A percentile compares a stretch with the other conserved stretches of the same genome.
phyloP scores from a whole-genome alignment of 306 rosid genomes.

The Cucumis hystrix region DNA sequence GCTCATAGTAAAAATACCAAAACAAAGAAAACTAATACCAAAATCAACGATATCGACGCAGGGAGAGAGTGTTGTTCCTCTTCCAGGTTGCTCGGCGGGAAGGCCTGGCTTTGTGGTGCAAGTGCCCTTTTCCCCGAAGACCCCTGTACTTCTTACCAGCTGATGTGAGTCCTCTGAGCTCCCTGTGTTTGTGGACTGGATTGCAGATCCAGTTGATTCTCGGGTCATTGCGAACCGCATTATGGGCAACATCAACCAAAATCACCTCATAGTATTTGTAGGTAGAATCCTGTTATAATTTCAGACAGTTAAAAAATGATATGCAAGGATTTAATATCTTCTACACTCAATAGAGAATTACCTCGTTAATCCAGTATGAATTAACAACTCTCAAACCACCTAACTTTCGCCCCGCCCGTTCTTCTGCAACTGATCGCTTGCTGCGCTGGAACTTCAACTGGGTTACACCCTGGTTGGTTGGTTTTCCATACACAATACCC shows the following conservation, averaged over 20 bases:
- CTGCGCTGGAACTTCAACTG: slow-evolving; percentile 78
- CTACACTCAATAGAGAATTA: background rate
- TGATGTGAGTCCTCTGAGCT: slow-evolving; percentile 73
- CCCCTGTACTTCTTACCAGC: slow-evolving; percentile 82
- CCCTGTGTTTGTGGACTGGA: slow-evolving; percentile 84
- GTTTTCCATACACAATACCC: slow-evolving; percentile 92
- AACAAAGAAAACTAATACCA: background rate
- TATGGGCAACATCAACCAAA: slow-evolving; percentile 63
- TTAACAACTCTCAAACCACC: slow-evolving; percentile 92
- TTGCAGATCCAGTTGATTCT: slow-evolving; percentile 78
- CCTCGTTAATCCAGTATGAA: slow-evolving; percentile 95
- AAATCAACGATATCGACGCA: slow-evolving; percentile 61
- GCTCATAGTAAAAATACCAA: background rate
- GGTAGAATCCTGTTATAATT: slow-evolving; percentile 52
- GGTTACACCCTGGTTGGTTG: slow-evolving; percentile 91
- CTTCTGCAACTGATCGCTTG: slow-evolving; percentile 94
- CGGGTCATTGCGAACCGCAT: slow-evolving; percentile 67
- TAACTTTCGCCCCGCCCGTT: slow-evolving; percentile 77
- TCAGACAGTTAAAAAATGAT: background rate
- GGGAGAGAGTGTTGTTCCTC: slow-evolving; percentile 35
- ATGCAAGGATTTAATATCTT: background rate
- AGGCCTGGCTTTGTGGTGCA: no score
- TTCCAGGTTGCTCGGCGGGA: no score
- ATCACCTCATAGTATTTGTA: slow-evolving; percentile 72
- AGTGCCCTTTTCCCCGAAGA: slow-evolving; percentile 9